Evolutionary conservation across 176 grass and related monocot genomes (phyloP), one percentile per base, ranked within the genome.

Genomic region (Phoenix roebelenii): DNA sequence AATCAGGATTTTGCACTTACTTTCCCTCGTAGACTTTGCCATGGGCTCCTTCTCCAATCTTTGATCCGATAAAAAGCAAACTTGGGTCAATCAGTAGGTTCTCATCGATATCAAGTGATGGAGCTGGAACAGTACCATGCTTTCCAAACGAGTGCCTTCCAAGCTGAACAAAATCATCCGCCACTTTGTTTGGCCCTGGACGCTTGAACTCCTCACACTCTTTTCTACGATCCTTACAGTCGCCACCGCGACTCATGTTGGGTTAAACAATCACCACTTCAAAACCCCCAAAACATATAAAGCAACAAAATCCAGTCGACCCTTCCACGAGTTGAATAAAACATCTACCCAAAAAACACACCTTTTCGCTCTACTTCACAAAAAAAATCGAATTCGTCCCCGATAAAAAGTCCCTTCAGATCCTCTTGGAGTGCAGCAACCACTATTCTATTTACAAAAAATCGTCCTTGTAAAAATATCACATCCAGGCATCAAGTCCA

Each of bases 1-100:
- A 68, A 25, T 30, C 20, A 39, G 23, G 16, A 29, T 17, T 28
- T 74, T 65, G 25, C 32, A 77, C 73, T 72, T 82, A 82, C 79
- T 76, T 82, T 17, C 79, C 79, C 55, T 82, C 55, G 64, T 82
- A 82, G 20, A 82, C 79, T 75, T 82, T 82, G 35, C 79, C 79
- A 72, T 82, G 79, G 50, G 79, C 79, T 60, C 79, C 79, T 59
- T 82, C 79, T 28, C 79, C 79, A 67, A 82, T 82, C 61, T 82
- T 82, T 17, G 73, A 65, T 61, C 79, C 79, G n/a, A 82, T 75
- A 57, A 76, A 82, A 22, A 82, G 79, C 56, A 72, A 63, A n/a
- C 61, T 82, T 3, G 79, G 79, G 54, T 82, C 73, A 64, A 82
- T 76, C 49, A 82, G 25, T 23, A 82, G 65, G 19, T 76, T 77